These are phyloP conservation scores for Anthostomella pinea DNA, from an alignment of 2,329 filamentous ascomycete genomes.

Conservation along the genomic window DNA sequence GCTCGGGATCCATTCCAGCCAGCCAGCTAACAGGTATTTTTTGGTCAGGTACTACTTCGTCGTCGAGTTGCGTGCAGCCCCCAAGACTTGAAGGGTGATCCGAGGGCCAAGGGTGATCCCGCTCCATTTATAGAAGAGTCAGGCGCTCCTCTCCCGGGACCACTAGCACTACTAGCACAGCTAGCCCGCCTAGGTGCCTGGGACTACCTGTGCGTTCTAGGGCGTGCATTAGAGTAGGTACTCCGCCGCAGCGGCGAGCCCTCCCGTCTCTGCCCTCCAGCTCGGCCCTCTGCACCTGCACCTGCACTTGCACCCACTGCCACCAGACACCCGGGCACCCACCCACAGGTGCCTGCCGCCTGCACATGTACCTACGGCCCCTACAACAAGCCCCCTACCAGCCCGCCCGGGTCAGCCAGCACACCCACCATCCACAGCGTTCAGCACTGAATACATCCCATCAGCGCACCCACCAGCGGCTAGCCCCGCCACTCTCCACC, in stretches of 20 bases:
- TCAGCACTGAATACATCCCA: too few relatives aligned
- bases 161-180: constrained; percentile 10
- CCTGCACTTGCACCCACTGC: too few relatives aligned
- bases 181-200: constrained; percentile 2
- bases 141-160: constrained; percentile 23
- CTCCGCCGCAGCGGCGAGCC: constrained; percentile 10
- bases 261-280: constrained; percentile 7
- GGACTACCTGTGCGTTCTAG: neutral
- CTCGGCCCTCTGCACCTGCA: too few relatives aligned
- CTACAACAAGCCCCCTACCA: too few relatives aligned
- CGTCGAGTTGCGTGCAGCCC: too few relatives aligned
- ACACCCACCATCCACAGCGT: neutral
- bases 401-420: neutral
- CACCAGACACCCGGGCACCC: too few relatives aligned
- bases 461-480: constrained; percentile 15
- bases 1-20: constrained; percentile 15
- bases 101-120: constrained; percentile 27
- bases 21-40: constrained; percentile 21
- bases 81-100: too few relatives aligned
- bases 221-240: neutral
- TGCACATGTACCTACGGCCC: too few relatives aligned
- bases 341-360: too few relatives aligned
- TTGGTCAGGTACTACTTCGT: too few relatives aligned
- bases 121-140: constrained; percentile 25
- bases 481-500: constrained; percentile 25